Evolutionary conservation across 345 rosid species (phyloP).

Genomic region (Dovyalis caffra): DNA sequence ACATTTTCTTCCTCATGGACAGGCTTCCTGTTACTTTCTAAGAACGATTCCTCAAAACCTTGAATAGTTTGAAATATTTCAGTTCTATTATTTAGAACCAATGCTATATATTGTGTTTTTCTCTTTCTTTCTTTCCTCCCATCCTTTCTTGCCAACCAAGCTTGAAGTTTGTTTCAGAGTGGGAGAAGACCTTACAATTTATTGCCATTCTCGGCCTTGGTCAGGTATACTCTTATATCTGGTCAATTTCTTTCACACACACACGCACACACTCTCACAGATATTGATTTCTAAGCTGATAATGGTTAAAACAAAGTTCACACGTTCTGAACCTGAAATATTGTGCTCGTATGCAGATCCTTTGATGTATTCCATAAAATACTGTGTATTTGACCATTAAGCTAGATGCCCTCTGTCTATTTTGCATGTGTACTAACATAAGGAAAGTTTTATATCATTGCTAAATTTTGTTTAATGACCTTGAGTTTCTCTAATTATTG

Average conservation of each 20-base stretch:
- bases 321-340: not conserved
- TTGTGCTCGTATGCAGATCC: not conserved
- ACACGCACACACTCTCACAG: not conserved
- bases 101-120: constrained; percentile 1
- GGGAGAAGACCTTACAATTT: constrained; percentile 85
- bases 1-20: constrained; percentile 6
- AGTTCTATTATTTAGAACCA: not conserved
- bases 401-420: not conserved
- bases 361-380: not conserved
- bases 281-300: not conserved
- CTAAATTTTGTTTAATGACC: not conserved
- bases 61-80: not conserved
- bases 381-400: not conserved
- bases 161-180: constrained; percentile 52
- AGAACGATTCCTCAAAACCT: not conserved
- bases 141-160: constrained; percentile 14
- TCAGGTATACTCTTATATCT: constrained; percentile 47
- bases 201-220: constrained; percentile 71
- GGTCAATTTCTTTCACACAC: not conserved
- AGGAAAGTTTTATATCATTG: not conserved
- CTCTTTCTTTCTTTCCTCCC: not conserved
- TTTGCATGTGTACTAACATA: not conserved
- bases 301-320: not conserved
- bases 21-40: not conserved
- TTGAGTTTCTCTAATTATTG: not conserved